A percentile compares a stretch with the other conserved stretches of the same genome.
Conservation (phyloP, 1,139 yeast species). For the Debaryomyces coudertii region DNA sequence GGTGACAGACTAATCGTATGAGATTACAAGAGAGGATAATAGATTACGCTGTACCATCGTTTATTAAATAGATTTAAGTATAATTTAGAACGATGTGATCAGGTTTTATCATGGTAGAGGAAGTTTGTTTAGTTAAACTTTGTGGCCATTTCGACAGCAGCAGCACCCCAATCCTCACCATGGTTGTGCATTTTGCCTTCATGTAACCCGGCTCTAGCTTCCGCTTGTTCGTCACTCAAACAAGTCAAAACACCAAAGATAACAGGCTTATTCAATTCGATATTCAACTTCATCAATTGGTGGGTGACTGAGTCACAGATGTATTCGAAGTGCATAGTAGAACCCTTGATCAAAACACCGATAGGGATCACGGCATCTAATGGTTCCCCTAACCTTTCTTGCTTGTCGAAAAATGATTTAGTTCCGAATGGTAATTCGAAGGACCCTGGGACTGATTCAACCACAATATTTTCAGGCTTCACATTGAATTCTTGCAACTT, state of each 20-base stretch:
- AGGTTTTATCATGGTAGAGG: background rate
- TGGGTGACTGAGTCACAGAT: conserved; percentile 89
- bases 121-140: conserved; percentile 36
- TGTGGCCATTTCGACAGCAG: conserved; percentile 94
- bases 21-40: background rate
- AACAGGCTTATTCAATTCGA: conserved; percentile 72
- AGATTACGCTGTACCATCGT: background rate
- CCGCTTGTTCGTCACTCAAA: conserved; percentile 91
- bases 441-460: conserved; percentile 92
- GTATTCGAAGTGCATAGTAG: conserved; percentile 97
- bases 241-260: conserved; percentile 94
- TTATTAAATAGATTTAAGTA: background rate
- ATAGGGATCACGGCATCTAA: conserved; percentile 91
- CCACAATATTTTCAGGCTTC: conserved; percentile 67
- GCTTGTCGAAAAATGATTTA: conserved; percentile 52
- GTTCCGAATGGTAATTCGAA: conserved; percentile 90
- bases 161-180: conserved; percentile 98
- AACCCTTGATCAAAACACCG: conserved; percentile 93
- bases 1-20: background rate
- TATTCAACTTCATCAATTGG: conserved; percentile 82
- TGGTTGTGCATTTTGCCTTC: conserved; percentile 83
- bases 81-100: background rate
- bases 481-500: conserved; percentile 70
- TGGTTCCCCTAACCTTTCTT: conserved; percentile 47
- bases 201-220: conserved; percentile 88